phyloP scores from a whole-genome alignment of 2,329 filamentous ascomycete genomes.

The Pestalotiopsis sp. region DNA sequence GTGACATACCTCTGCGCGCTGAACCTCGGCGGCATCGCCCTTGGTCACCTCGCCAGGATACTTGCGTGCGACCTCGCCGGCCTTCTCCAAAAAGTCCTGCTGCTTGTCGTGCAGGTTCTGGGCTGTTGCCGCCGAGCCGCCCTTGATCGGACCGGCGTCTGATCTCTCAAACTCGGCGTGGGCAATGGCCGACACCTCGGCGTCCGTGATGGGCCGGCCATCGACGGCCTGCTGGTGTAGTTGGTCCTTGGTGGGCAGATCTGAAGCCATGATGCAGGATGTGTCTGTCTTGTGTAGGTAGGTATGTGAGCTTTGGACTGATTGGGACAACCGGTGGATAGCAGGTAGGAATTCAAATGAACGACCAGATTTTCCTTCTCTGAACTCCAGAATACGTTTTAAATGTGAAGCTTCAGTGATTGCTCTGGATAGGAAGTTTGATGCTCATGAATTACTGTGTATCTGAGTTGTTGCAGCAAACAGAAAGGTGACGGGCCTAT shows the following conservation, averaged over 20 bases:
- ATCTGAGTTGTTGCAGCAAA: background rate
- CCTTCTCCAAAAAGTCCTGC: slow-evolving; percentile 33
- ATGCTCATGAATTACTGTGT: background rate
- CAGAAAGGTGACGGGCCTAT: background rate
- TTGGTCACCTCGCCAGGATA: slow-evolving; percentile 29
- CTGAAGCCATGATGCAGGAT: slow-evolving; percentile 2
- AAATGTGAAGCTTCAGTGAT: background rate
- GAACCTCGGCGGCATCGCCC: slow-evolving; percentile 32
- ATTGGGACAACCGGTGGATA: background rate
- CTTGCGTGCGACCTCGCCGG: slow-evolving; percentile 32
- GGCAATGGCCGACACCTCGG: slow-evolving; percentile 28
- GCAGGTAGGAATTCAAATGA: background rate
- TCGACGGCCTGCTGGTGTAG: slow-evolving; percentile 22
- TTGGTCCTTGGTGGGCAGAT: slow-evolving; percentile 23
- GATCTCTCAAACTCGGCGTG: slow-evolving; percentile 30
- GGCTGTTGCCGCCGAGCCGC: slow-evolving; percentile 33
- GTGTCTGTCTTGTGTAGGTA: background rate
- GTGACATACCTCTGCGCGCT: slow-evolving; percentile 28
- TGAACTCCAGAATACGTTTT: background rate
- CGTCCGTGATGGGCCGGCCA: slow-evolving; percentile 29
- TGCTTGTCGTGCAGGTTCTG: slow-evolving; percentile 37
- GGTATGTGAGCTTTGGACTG: background rate
- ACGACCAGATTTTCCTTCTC: background rate
- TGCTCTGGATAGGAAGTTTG: background rate
- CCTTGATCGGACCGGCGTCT: slow-evolving; percentile 33